Base-by-base conservation (phyloP, 2,329 filamentous ascomycete genomes). In the Trichoderma brevicompactum region DNA sequence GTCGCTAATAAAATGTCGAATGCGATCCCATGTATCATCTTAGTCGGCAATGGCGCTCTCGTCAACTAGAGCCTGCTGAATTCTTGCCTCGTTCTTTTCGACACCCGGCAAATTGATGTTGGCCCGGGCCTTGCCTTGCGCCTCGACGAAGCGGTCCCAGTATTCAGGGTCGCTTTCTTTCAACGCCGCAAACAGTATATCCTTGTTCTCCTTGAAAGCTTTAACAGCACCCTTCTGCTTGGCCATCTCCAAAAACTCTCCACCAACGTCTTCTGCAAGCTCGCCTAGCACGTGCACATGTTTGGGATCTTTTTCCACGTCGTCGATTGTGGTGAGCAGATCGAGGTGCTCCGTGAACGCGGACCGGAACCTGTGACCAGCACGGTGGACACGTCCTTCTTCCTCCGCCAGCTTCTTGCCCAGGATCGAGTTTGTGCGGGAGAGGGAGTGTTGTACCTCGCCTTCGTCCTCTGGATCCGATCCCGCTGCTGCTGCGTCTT, bases 161-260 rank as follows among this genome's bases (percentile, higher is more conserved):
- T 90, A 83, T 68, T 87, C 85, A 0, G 88, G 87, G 68, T 92
- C 91, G 34, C 84, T 82, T 5, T 85, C 85, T 17, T 85, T 80
- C 68, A 89, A 72, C 56, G 76, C 72, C 66, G 79, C 77, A 46
- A 83, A 74, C 19, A 88, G 79, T 60, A 83, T 73, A 15, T 83
- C 81, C 65, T 78, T 80, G 68, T 88, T 76, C 72, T 88, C 85
- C 70, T 85, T 82, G 69, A 92, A 88, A 0, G 87, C 84, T 64
- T 80, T 79, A 12, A 90, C 81, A 58, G 85, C 83, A 0, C 90
- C 89, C 69, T 85, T 83, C 48, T 83, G 79, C 60, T 82, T 79
- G 4, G 86, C 81, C 70, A 83, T 82, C 53, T 79, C 78, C 55
- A 90, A 75, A 28, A 85, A 82, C 67, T 87, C 84, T 46, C 89